phyloP scores from a whole-genome alignment of 345 rosid genomes.

The Carallia brachiata region DNA sequence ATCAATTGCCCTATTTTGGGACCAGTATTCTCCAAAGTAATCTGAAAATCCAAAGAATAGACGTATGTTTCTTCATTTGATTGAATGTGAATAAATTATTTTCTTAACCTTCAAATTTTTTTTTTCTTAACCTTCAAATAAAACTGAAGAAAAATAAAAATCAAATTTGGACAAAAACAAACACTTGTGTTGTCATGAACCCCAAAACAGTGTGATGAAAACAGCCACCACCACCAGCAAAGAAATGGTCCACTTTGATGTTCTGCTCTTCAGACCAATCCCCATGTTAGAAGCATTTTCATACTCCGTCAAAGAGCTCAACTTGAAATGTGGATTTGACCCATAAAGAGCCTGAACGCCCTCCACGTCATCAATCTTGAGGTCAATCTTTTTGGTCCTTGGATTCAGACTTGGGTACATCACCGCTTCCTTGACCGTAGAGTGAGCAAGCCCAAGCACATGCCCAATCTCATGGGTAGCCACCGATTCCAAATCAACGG shows the following conservation, averaged over 20 bases:
- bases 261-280: conserved; percentile 9
- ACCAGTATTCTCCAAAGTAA: too few species aligned
- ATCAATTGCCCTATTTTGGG: too few species aligned
- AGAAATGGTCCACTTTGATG: conserved; percentile 32
- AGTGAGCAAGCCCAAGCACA: conserved; percentile 75
- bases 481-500: conserved; percentile 90
- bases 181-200: not conserved
- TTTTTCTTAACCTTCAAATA: not conserved
- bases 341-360: conserved; percentile 76
- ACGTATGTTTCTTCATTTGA: not conserved
- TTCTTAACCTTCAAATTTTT: not conserved
- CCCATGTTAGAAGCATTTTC: conserved; percentile 52
- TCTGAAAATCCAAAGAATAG: not conserved
- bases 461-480: conserved; percentile 97
- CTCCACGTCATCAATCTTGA: conserved; percentile 78
- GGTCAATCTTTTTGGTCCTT: conserved; percentile 54
- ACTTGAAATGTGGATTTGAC: conserved; percentile 64
- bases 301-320: conserved; percentile 52
- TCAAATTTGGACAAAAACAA: not conserved
- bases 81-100: not conserved
- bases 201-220: conserved; percentile 21
- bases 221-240: conserved; percentile 26
- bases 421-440: conserved; percentile 73
- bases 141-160: not conserved
- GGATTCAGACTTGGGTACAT: conserved; percentile 92